These are phyloP conservation scores for Orobanche coerulescens DNA, from an alignment of 257 asterid species.

Conservation along the genomic window DNA sequence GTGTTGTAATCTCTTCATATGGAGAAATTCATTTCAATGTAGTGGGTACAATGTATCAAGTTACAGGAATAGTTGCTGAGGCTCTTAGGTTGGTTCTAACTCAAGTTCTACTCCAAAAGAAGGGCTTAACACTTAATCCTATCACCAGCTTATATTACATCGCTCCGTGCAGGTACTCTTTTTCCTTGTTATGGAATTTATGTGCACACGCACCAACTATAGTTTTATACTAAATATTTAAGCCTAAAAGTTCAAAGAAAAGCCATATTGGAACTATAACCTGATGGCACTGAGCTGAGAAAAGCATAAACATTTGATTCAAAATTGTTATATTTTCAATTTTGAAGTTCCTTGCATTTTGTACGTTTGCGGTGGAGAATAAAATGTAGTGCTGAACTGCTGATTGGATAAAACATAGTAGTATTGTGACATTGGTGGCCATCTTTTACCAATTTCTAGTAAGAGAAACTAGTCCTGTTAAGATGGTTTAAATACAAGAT, in stretches of 20 bases:
- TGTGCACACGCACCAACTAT: neutral
- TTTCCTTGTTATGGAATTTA: constrained; percentile 20
- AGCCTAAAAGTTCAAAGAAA: neutral
- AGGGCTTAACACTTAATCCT: constrained; percentile 89
- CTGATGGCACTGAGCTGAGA: neutral
- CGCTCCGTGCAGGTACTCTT: constrained; percentile 94
- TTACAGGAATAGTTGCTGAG: constrained; percentile 94
- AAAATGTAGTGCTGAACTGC: neutral
- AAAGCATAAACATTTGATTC: neutral
- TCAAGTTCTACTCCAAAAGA: constrained; percentile 93
- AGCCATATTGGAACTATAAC: neutral
- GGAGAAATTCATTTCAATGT: constrained; percentile 95
- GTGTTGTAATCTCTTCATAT: constrained; percentile 90
- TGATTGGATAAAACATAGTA: constrained; percentile 5
- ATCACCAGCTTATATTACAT: constrained; percentile 93
- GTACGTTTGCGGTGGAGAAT: neutral
- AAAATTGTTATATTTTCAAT: neutral
- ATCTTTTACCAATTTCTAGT: neutral
- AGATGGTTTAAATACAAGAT: neutral
- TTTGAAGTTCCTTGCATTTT: constrained; percentile 10
- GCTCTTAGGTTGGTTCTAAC: constrained; percentile 95
- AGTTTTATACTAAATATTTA: neutral
- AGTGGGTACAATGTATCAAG: constrained; percentile 95
- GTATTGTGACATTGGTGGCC: neutral
- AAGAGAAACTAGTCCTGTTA: neutral